Percentiles rank a stretch among this genome's conserved stretches.
phyloP scores from a whole-genome alignment of 164 flowering plant species.

The Aristolochia fimbriata region DNA sequence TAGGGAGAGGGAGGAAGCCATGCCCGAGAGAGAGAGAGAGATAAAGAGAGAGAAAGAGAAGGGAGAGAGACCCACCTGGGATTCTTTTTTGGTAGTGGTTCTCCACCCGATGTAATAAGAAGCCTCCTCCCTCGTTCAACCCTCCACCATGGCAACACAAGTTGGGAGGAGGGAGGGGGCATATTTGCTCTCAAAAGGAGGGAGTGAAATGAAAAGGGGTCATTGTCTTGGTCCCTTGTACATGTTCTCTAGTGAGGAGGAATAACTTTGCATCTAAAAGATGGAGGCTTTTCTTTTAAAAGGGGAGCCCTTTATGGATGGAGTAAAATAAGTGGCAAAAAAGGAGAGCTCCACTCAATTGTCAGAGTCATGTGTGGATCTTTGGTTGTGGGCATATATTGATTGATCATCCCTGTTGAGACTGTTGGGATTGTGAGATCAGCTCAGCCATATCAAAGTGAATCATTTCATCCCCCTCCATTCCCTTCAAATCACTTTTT shows the following conservation, averaged over 20 bases:
- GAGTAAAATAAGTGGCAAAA: slow-evolving; percentile 17
- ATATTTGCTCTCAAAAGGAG: slow-evolving; percentile 27
- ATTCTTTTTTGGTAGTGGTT: slow-evolving; percentile 13
- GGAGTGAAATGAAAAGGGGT: slow-evolving; percentile 17
- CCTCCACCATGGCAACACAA: slow-evolving; percentile 13
- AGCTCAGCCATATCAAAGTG: no score
- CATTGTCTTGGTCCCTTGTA: slow-evolving; percentile 31
- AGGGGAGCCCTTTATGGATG: slow-evolving; percentile 11
- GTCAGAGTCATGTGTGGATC: slow-evolving; percentile 9
- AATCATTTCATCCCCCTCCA: no score
- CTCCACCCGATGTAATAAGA: slow-evolving; percentile 12
- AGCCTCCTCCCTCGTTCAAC: slow-evolving; percentile 5
- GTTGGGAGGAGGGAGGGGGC: slow-evolving; percentile 14
- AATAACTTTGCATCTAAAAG: slow-evolving; percentile 30
- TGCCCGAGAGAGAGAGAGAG: no score
- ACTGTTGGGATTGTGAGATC: no score
- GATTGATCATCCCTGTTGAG: neutral
- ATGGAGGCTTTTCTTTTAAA: slow-evolving; percentile 20
- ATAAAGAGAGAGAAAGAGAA: no score
- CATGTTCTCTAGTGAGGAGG: slow-evolving; percentile 28
- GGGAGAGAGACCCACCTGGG: slow-evolving; percentile 10
- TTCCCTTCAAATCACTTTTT: no score
- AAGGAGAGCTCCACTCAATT: slow-evolving; percentile 23
- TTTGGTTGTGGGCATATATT: neutral
- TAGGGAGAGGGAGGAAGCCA: slow-evolving; percentile 10